A percentile compares a stretch with the other conserved stretches of the same genome.
phyloP scores from a whole-genome alignment of 2,329 filamentous ascomycete species.

The Epichloe sibirici region DNA sequence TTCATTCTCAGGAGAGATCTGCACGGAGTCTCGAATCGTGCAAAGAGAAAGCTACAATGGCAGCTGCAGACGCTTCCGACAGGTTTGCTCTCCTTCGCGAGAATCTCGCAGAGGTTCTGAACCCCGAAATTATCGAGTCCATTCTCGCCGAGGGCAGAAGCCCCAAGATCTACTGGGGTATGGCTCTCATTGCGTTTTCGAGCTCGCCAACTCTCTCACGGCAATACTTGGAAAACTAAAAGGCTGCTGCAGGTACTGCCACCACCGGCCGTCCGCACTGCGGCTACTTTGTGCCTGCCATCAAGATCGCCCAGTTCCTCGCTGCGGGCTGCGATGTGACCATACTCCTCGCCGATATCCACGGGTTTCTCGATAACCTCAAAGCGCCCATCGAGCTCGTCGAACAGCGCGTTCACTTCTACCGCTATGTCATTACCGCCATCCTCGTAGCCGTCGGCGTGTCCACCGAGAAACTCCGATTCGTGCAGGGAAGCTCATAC shows the following conservation, averaged over 20 bases:
- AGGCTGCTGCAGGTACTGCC: constrained; percentile 46
- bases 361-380: constrained; percentile 70
- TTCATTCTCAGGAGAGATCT: not conserved
- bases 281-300: constrained; percentile 77
- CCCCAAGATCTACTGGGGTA: constrained; percentile 76
- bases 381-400: constrained; percentile 86
- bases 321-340: constrained; percentile 73
- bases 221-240: too few relatives aligned
- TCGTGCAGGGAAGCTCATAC: constrained; percentile 77
- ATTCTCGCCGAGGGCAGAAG: constrained; percentile 58
- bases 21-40: not conserved
- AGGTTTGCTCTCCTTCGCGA: constrained; percentile 65
- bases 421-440: constrained; percentile 61
- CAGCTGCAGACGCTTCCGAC: constrained; percentile 33
- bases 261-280: constrained; percentile 81
- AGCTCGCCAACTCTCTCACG: too few relatives aligned
- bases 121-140: constrained; percentile 70
- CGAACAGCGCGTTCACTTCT: constrained; percentile 71
- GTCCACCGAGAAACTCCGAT: constrained; percentile 63
- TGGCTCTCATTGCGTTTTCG: constrained; percentile 3
- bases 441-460: constrained; percentile 70
- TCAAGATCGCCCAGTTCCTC: constrained; percentile 84
- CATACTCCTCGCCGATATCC: constrained; percentile 63
- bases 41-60: constrained; percentile 3
- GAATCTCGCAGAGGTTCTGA: constrained; percentile 73